Base-by-base conservation (phyloP, 2,329 filamentous ascomycete genomes). In the Aspergillus sp. region DNA sequence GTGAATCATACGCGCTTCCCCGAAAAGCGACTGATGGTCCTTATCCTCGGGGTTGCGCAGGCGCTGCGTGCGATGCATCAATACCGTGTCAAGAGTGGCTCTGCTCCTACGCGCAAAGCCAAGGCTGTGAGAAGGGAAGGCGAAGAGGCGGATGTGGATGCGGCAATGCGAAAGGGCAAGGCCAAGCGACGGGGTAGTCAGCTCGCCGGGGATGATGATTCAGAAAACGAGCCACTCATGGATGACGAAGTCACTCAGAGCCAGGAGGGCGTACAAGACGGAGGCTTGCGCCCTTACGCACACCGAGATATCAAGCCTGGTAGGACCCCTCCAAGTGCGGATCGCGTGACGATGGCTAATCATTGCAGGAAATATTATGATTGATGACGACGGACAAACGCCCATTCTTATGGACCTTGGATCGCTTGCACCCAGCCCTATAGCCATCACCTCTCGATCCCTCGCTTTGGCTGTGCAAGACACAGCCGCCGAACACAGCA, bases 341-440 rank as follows among this genome's bases (percentile, higher is more conserved):
- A 4, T 53, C 11, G 28, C 11, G 25, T 54, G 1, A 11, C 45
- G 4, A 9, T 11, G 31, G 38, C 61, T 63, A 34, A 64, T 31
- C 22, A 30, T 56, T 49, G 1, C 53, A 87, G 84, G 93, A 61
- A 99, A 99, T 80, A 96, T 99, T 74, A 99, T 99, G 95, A 97
- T 99, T 68, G 90, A 91, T 68, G 94, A 98, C 75, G 88, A 92
- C 70, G 95, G 95, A 68, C 86, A 88, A 62, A 89, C 89, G 31
- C 94, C 95, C 3, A 95, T 99, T 70, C 86, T 99, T 41, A 99
- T 99, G 95, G 95, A 99, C 75, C 88, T 99, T 25, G 95, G 95
- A 66, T 97, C 93, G 60, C 84, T 99, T 60, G 90, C 92, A 46
- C 91, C 91, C 19, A 93, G 92, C 2, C 95, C 95, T 1, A 91